Evolutionary conservation across 2,329 filamentous ascomycete species (phyloP), one percentile per base, ranked within the genome.

Genomic region (Penicillium brasilianum): DNA sequence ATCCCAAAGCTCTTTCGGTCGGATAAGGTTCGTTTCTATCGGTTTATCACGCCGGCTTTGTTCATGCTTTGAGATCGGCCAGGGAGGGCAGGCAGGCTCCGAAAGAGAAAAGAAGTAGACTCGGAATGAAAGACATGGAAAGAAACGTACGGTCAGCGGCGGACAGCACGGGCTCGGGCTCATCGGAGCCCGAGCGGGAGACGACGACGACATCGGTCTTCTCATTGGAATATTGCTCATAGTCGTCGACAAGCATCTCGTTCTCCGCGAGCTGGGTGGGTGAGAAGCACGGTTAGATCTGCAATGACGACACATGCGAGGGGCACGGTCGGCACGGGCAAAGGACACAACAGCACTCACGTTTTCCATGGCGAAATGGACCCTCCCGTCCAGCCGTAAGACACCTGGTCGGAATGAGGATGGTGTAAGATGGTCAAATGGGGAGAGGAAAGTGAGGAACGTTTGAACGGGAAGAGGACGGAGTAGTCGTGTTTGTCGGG

Each of bases 201-300:
- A 88, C 87, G 73, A 87, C 85, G 72, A 86, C 85, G 63, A 87
- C 85, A 72, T 86, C 79, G 61, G 83, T 82, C 74, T 86, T 85
- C 72, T 88, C 85, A 78, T 88, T 84, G 73, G 83, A 85, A 72
- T 86, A 86, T 65, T 84, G 79, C 57, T 82, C 81, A 66, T 81
- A 80, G 62, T 80, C 78, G 70, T 88, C 85, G 69, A 88, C 81
- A 74, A 88, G 80, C 84, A 88, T 87, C 70, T 88, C 86, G 77
- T 81, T 85, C 68, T 84, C 84, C 66, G 76, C 69, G 71, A 86
- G 79, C 85, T 87, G 74, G 64, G 55, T 59, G 49, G 58, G 43
- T 43, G 32, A 48, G 32, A 37, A 32, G 39, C 36, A 59, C 60
- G 62, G 63, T 65, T 70, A 68, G 59, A 62, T 56, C 44, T 64